Base-by-base conservation (phyloP, 1,139 yeast species). In the Kodamaea derodonti region DNA sequence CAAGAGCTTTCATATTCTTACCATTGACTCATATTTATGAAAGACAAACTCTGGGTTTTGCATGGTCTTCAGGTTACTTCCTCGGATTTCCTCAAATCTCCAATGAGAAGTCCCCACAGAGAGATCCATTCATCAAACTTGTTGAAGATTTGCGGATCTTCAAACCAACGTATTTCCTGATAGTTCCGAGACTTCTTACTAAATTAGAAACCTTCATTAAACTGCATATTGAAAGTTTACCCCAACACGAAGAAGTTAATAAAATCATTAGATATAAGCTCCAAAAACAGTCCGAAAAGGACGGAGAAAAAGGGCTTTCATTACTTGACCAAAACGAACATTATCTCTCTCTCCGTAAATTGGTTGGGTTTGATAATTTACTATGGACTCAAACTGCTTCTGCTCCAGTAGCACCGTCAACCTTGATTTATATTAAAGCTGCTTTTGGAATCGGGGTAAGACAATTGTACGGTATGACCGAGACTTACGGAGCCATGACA, bases 11-110 rank as follows among this genome's bases (percentile, higher is more conserved):
- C 35, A 46, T 52, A 8, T 63, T 56, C 38, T 47, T 65, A 31
- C 71, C 71, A 1, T 54, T 64, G 42, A 67, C 70, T n/a, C 72
- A 66, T 42, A 64, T 66, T 23, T 66, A 54, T 39, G 72, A 66
- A 46, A 50, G 72, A 40, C 59, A 60, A 45, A 57, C 59, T 27
- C 45, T 55, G 28, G 59, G 60, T 1, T 51, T 53, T 40, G 58
- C 54, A 7, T 40, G 64, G 29, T 40, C 52, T 12, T 44, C 51
- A 41, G 76, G 75, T 31, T 68, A 59, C 37, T 49, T 58, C 20
- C 52, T 69, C 38, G 75, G 72, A 1, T 70, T 66, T 47, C 76
- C 77, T 3, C 68, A 61, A 40, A 46, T 68, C 18, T 16, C 35
- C 4, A 32, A 32, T 22, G 27, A 31, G 13, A 30, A 25, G 10